A percentile compares a stretch with the other conserved stretches of the same genome.
phyloP scores from a whole-genome alignment of 73 alveolate species.

The Paramecium tetraurelia region DNA sequence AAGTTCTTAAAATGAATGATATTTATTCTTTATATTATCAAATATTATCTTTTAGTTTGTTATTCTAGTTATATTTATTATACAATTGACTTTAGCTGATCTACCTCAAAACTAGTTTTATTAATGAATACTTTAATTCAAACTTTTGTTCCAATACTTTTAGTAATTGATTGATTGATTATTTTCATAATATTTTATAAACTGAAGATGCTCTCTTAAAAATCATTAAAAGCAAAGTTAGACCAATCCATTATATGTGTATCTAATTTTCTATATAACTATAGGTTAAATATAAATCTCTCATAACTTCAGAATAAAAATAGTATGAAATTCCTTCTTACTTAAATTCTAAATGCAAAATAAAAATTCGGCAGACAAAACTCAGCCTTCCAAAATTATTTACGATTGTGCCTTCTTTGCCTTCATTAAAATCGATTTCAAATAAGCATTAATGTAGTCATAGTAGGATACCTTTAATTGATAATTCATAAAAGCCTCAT shows the following conservation, averaged over 20 bases:
- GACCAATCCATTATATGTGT: not conserved
- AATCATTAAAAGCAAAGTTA: not conserved
- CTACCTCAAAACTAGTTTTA: not conserved
- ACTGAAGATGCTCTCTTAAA: not conserved
- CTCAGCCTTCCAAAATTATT: not conserved
- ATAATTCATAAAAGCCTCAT: not conserved
- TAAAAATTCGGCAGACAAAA: not conserved
- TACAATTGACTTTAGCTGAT: not conserved
- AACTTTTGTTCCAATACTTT: not conserved
- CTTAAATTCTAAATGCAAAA: not conserved
- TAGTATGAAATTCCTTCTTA: not conserved
- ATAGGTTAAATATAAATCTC: not conserved
- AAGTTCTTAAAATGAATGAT: not conserved
- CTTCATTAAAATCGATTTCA: not conserved
- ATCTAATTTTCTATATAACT: not conserved
- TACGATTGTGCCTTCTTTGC: not conserved
- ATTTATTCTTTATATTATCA: too few species aligned
- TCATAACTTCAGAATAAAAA: not conserved
- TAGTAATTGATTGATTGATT: slow-evolving; percentile 17
- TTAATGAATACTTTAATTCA: not conserved
- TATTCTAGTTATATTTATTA: not conserved
- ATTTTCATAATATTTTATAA: not conserved
- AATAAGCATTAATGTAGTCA: not conserved
- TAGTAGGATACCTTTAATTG: not conserved
- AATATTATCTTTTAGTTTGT: not conserved